Conservation (phyloP, 805 yeast genomes). For the Cephaloascus albidus region DNA sequence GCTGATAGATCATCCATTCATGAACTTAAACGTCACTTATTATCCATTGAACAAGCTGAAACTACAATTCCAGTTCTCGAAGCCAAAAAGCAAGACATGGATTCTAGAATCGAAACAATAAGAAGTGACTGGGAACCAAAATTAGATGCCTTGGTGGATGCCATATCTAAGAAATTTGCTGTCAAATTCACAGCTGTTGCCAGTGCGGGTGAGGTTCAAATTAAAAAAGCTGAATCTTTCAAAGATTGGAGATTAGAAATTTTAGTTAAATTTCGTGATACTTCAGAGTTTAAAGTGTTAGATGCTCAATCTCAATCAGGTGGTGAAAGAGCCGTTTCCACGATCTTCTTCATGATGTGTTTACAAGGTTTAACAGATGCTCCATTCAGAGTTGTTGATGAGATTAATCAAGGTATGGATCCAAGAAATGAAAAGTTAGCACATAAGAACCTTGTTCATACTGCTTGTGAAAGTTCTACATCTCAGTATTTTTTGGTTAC, state of each 20-base stretch:
- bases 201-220: conserved; percentile 77
- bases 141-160: conserved; percentile 38
- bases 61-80: conserved; percentile 25
- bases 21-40: conserved; percentile 27
- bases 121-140: conserved; percentile 51
- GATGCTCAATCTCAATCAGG: conserved; percentile 93
- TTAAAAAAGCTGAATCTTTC: conserved; percentile 40
- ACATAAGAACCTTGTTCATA: conserved; percentile 75
- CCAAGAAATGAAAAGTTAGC: conserved; percentile 82
- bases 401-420: conserved; percentile 99
- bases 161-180: conserved; percentile 58
- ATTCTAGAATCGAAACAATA: conserved; percentile 26
- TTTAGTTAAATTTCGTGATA: conserved; percentile 76
- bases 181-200: conserved; percentile 66
- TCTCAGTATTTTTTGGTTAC: conserved; percentile 90
- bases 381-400: conserved; percentile 94
- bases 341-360: conserved; percentile 83
- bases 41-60: conserved; percentile 22
- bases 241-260: conserved; percentile 80
- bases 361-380: conserved; percentile 81
- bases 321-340: conserved; percentile 94
- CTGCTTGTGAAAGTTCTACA: conserved; percentile 51
- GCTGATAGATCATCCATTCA: conserved; percentile 29
- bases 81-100: conserved; percentile 15
- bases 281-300: conserved; percentile 56